These are phyloP conservation scores for Diplodia corticola DNA, from an alignment of 2,329 filamentous ascomycete species.

Conservation along the genomic window DNA sequence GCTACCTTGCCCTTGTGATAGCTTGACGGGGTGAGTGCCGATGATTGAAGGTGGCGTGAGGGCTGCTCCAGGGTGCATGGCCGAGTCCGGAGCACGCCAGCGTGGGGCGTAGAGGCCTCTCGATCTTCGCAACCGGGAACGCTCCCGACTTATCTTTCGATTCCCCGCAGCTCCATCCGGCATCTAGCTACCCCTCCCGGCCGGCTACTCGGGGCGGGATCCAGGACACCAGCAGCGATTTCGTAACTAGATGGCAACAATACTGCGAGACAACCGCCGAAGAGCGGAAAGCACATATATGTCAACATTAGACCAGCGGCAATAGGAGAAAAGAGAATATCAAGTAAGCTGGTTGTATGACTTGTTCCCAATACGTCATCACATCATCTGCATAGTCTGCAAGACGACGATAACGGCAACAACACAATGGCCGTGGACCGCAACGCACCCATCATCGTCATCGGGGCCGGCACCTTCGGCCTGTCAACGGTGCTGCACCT, in stretches of 20 bases:
- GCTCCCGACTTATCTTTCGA: background rate
- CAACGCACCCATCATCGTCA: slow-evolving; percentile 31
- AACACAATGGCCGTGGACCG: slow-evolving; percentile 29
- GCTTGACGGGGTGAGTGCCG: background rate
- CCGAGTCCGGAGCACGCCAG: background rate
- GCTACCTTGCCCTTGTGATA: background rate
- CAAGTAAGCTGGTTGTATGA: too few species aligned
- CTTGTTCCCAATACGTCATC: background rate
- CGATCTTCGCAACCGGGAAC: background rate
- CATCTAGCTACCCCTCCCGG: background rate
- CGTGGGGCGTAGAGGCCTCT: background rate
- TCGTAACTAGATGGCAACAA: background rate
- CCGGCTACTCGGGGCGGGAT: background rate
- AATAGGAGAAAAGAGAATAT: too few species aligned
- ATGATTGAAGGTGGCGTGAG: background rate
- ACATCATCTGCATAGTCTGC: too few species aligned
- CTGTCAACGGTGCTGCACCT: slow-evolving; percentile 36
- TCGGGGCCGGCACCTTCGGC: slow-evolving; percentile 36
- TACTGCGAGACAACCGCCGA: too few species aligned
- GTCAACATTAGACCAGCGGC: background rate
- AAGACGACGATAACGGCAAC: background rate
- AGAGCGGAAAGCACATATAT: background rate
- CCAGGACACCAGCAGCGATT: background rate
- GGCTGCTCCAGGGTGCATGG: background rate
- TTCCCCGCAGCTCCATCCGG: background rate